These are phyloP conservation scores for Pythium aristosporum DNA, from an alignment of 352 stramenopile species.

Conservation along the genomic window DNA sequence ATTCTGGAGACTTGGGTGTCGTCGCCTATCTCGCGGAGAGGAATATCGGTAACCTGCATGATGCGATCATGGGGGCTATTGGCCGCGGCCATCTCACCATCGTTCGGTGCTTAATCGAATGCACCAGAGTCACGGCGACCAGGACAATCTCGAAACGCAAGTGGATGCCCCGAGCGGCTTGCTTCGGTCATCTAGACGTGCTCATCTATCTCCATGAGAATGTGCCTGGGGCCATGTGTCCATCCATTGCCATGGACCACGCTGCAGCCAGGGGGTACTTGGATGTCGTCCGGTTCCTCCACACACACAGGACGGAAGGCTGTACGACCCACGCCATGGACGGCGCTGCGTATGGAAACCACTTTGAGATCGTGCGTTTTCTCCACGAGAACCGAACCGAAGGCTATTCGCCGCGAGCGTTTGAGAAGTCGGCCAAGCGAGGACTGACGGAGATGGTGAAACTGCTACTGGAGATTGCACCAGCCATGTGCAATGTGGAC, in stretches of 20 bases:
- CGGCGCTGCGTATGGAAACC: constrained; percentile 18
- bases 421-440: constrained; percentile 16
- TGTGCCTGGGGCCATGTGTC: not conserved
- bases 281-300: constrained; percentile 37
- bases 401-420: constrained; percentile 21
- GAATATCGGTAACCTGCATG: too few species aligned
- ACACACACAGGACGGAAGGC: constrained; percentile 33
- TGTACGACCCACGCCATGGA: constrained; percentile 23
- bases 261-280: constrained; percentile 32
- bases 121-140: too few species aligned
- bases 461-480: constrained; percentile 32
- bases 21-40: too few species aligned
- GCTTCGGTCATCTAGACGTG: too few species aligned
- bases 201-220: not conserved
- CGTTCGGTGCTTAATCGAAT: too few species aligned
- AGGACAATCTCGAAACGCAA: too few species aligned
- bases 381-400: constrained; percentile 29
- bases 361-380: constrained; percentile 30
- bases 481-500: constrained; percentile 27
- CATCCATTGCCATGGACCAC: not conserved
- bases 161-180: too few species aligned
- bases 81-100: too few species aligned
- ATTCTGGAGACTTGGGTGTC: too few species aligned
- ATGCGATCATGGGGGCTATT: too few species aligned
- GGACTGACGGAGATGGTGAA: constrained; percentile 37